A percentile compares a stretch with the other conserved stretches of the same genome.
Conservation (phyloP, 1,139 yeast genomes). For the Pichia sp. region DNA sequence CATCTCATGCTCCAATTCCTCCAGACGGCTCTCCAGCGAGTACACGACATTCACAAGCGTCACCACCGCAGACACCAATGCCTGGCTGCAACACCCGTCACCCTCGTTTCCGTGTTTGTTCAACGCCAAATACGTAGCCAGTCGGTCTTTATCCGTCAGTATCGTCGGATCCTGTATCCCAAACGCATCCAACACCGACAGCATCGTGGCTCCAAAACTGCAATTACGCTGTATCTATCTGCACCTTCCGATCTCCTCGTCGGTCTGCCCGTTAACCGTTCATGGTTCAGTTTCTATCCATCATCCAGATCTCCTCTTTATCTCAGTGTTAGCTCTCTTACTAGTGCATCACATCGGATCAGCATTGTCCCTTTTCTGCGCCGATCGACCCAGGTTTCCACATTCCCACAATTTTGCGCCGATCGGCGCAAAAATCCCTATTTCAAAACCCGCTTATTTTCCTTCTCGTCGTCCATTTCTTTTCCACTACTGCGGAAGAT, state of each 20-base stretch:
- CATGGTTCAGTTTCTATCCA: neutral
- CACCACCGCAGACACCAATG: neutral
- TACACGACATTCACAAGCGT: slow-evolving; percentile 1
- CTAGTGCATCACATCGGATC: too few species aligned
- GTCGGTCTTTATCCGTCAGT: neutral
- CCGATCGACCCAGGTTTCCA: too few species aligned
- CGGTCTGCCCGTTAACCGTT: neutral
- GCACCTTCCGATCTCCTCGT: neutral
- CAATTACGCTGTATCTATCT: neutral
- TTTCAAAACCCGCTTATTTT: neutral
- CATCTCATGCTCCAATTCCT: neutral
- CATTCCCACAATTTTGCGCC: neutral
- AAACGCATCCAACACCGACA: neutral
- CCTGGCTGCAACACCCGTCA: neutral
- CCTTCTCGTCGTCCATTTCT: neutral
- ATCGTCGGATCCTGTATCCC: slow-evolving; percentile 1
- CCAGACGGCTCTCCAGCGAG: neutral
- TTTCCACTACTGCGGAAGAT: neutral
- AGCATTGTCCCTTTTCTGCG: too few species aligned
- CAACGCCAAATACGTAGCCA: neutral
- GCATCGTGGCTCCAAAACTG: slow-evolving; percentile 1
- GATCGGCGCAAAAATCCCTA: neutral
- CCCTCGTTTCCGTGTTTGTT: neutral
- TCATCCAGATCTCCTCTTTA: neutral
- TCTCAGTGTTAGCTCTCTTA: neutral